These are phyloP conservation scores for Starmera dryadoides DNA, from an alignment of 805 yeast genomes.

Conservation along the genomic window DNA sequence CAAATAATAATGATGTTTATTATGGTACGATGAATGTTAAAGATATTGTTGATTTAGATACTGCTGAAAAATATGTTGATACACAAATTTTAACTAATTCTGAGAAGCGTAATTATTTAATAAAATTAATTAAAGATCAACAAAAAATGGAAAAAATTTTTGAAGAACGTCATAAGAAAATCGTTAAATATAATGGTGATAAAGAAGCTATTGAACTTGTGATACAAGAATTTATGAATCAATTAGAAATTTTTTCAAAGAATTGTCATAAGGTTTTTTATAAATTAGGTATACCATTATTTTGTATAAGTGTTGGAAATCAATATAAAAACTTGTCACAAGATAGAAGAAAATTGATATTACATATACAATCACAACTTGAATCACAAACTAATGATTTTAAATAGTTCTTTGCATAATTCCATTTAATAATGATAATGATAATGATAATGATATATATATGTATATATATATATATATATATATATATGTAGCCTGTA, in stretches of 20 bases:
- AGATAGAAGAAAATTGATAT: constrained; percentile 3
- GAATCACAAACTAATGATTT: too few relatives aligned
- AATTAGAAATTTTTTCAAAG: not conserved
- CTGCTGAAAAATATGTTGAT: not conserved
- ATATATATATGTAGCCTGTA: too few relatives aligned
- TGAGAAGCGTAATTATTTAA: not conserved
- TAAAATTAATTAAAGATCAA: not conserved
- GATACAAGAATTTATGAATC: not conserved
- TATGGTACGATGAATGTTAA: too few relatives aligned
- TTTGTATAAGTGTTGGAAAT: not conserved
- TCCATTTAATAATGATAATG: too few relatives aligned
- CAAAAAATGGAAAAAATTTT: constrained; percentile 1
- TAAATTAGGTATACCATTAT: not conserved
- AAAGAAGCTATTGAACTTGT: not conserved
- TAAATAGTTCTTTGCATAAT: too few relatives aligned
- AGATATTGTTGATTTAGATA: not conserved
- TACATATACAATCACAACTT: constrained; percentile 3
- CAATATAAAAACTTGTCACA: constrained; percentile 1
- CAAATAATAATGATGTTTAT: too few relatives aligned
- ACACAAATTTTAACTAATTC: not conserved
- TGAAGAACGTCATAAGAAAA: not conserved
- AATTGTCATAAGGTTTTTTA: not conserved
- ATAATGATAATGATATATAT: too few relatives aligned
- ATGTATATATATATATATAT: too few relatives aligned
- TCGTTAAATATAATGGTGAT: not conserved